Conservation (phyloP, 148 eudicot species). For the Amaranthus palmeri region DNA sequence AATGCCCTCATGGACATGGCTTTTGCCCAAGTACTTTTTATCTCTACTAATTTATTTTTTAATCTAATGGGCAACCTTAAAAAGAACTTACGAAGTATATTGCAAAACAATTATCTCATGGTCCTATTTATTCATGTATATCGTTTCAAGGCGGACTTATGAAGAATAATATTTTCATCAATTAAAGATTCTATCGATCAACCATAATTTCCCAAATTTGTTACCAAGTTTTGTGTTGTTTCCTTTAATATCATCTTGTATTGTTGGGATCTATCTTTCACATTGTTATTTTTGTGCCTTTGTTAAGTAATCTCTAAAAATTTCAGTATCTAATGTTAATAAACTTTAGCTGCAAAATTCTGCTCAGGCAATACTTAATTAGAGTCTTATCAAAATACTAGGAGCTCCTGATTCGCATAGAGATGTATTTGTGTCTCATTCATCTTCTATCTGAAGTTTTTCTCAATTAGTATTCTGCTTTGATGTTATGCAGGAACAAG, state of each 20-base stretch:
- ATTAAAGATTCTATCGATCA: too few species aligned
- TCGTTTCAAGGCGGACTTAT: not conserved
- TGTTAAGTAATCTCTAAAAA: too few species aligned
- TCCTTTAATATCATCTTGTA: too few species aligned
- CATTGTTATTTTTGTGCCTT: too few species aligned
- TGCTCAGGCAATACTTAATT: not conserved
- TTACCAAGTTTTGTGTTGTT: too few species aligned
- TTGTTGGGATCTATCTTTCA: too few species aligned
- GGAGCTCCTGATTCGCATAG: not conserved
- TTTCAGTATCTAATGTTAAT: not conserved
- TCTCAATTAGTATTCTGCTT: conserved; percentile 15
- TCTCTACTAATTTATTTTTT: too few species aligned
- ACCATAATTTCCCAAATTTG: too few species aligned
- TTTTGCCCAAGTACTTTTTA: too few species aligned
- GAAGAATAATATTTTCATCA: too few species aligned
- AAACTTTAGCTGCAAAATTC: not conserved
- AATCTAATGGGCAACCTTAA: too few species aligned
- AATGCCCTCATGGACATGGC: too few species aligned
- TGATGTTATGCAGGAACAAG: conserved; percentile 63
- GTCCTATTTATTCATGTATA: conserved; percentile 1
- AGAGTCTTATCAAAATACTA: not conserved
- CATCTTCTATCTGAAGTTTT: not conserved
- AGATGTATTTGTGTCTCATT: not conserved
- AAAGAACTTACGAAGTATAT: not conserved
- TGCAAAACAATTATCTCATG: not conserved